Evolutionary conservation across 2,329 filamentous ascomycete genomes (phyloP), one percentile per base, ranked within the genome.

Genomic region (Claviceps sp.): DNA sequence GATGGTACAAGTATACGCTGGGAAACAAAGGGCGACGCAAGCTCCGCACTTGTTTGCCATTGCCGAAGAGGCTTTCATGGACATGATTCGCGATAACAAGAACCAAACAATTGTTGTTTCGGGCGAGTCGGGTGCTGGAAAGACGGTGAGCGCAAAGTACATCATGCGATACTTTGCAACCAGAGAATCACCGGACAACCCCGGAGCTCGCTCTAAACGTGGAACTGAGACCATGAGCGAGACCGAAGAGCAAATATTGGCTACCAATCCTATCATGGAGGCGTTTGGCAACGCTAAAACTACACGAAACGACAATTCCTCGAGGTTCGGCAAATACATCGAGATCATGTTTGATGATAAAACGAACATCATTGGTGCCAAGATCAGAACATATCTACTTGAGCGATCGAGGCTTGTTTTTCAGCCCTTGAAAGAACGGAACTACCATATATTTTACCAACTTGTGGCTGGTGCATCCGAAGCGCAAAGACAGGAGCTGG

Each of bases 101-200:
- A 98, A 98, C 71, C 93, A 98, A 74, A 98, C 93, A 41, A 88
- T 98, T 57, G 93, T 98, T 51, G 93, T 98, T n/a, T 98, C 93
- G 39, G 93, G 93, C 67, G 93, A 98, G 71, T 98, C 93, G 51
- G 93, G 93, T 79, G 93, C 93, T 57, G 93, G 93, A 64, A 98
- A 98, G 75, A 98, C 93, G 5, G 93, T 98, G 68, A 97, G 91
- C 70, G 93, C 93, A 62, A 98, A 98, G 74, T 97, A 98, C 72
- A 97, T 98, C 67, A 98, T 98, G 93, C 83, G 93, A 63, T 98
- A 98, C 74, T 98, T 98, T 70, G 93, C 93, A 56, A 98, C 93
- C 44, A 84, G 93, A 79, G 93, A 96, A 70, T 85, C 90, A 7
- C 89, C 93, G 52, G 89, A 94, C 62, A 87, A 90, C 66, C 85